Evolutionary conservation across 805 yeast species (phyloP).

Genomic region (Saccharomycopsis olivae): DNA sequence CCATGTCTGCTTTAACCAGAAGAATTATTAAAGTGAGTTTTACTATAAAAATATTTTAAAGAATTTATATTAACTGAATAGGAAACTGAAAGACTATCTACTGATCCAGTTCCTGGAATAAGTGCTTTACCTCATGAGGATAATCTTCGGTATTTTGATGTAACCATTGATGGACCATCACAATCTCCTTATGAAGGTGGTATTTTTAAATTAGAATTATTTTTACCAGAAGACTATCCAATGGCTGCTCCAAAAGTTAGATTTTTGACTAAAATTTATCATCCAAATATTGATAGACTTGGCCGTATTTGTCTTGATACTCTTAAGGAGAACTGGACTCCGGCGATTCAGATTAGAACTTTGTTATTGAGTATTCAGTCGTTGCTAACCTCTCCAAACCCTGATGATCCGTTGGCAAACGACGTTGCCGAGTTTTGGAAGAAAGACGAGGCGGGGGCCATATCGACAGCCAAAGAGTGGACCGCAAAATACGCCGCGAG

Average conservation of each 20-base stretch:
- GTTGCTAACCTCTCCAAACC: constrained; percentile 88
- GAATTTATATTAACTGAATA: constrained; percentile 19
- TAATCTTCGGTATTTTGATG: constrained; percentile 86
- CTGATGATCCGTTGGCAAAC: constrained; percentile 96
- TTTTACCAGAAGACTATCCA: constrained; percentile 93
- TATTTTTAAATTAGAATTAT: constrained; percentile 71
- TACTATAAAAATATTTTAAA: neutral
- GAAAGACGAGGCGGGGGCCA: constrained; percentile 69
- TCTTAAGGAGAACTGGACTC: constrained; percentile 88
- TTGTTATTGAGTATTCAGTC: constrained; percentile 88
- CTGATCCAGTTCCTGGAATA: constrained; percentile 96
- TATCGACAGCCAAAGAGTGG: constrained; percentile 57
- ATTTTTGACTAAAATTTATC: constrained; percentile 87
- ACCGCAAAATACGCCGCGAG: constrained; percentile 30
- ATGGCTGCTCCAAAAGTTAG: constrained; percentile 97
- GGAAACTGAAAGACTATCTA: constrained; percentile 86
- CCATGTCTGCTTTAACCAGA: constrained; percentile 48
- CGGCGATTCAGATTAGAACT: constrained; percentile 93
- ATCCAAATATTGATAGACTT: constrained; percentile 90
- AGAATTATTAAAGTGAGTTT: constrained; percentile 72
- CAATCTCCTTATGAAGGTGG: constrained; percentile 90
- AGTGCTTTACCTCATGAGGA: constrained; percentile 90
- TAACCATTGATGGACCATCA: constrained; percentile 82
- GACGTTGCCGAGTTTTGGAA: constrained; percentile 98
- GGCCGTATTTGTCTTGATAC: constrained; percentile 96